phyloP scores from a whole-genome alignment of 495 filamentous ascomycete species.

The Copromyces sp. region DNA sequence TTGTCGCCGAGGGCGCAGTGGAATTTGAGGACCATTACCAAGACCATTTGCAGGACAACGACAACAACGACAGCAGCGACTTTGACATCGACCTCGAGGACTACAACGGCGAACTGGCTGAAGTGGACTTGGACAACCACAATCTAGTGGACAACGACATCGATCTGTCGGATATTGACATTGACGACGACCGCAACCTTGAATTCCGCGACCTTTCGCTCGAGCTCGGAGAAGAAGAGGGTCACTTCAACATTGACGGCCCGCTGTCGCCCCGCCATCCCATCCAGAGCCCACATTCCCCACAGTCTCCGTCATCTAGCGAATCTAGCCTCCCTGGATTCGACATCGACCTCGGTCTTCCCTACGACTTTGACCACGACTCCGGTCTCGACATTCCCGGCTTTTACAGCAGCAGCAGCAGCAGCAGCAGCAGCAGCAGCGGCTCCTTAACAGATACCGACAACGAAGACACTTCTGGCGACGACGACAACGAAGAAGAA shows the following conservation, averaged over 20 bases:
- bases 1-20: neutral
- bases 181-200: neutral
- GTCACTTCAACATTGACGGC: neutral
- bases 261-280: neutral
- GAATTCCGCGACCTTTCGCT: neutral
- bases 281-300: neutral
- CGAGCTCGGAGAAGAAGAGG: neutral
- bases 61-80: neutral
- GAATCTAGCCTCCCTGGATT: neutral
- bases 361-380: neutral
- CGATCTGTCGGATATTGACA: neutral
- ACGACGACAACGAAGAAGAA: too few relatives aligned
- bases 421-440: neutral
- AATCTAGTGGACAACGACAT: neutral
- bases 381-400: neutral
- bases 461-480: neutral
- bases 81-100: neutral
- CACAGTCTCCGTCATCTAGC: neutral
- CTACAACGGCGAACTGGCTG: neutral
- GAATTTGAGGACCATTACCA: neutral
- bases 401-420: too few relatives aligned
- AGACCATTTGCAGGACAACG: neutral
- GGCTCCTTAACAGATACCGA: neutral
- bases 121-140: neutral
- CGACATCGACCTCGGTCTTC: neutral